Base-by-base conservation (phyloP, 345 rosid species). In the Melaleuca alternifolia region DNA sequence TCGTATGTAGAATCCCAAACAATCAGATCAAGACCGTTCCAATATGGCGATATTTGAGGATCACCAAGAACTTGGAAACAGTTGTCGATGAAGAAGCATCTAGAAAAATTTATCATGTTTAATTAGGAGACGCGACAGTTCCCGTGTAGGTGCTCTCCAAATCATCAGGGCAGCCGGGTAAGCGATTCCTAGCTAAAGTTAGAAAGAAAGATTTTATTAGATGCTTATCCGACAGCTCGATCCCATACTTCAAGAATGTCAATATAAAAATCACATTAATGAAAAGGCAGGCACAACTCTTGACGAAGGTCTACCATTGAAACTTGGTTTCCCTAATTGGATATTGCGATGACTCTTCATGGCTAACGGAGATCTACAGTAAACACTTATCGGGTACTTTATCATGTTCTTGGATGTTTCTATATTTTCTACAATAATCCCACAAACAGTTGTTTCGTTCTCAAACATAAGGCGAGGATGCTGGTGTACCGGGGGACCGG, bases 241-340 rank as follows among this genome's bases (percentile, higher is more conserved):
- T 52, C 20, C 15, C 28, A 18, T 62, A 23, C 52, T 54, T 59
- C 10, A 0, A 53, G 54, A 53, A 52, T 52, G 7, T 52, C 54
- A 16, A 52, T 52, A 53, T 28, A 33, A 54, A 13, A 54, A 51
- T 20, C 88, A 90, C 90, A 91, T 82, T 3, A 51, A 91, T 53
- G 89, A 90, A 15, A 53, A 15, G 20, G 26, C 11, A 53, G 11
- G 26, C 23, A 53, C 0, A 53, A 6, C 10, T 53, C 16, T 59
- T 91, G 6, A 84, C 57, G 51, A 61, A 59, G 8, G 88, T 88
- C 23, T 89, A 87, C 56, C 93, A 91, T n/a, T 84, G 87, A 61
- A 88, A 90, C 82, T 81, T 90, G 89, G 85, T 88, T 75, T 51
- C 83, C 8, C 89, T 90, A 11, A 71, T 90, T 28, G 93, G 93